Conservation (phyloP, 441 rosid species). For the Populus hybrid region DNA sequence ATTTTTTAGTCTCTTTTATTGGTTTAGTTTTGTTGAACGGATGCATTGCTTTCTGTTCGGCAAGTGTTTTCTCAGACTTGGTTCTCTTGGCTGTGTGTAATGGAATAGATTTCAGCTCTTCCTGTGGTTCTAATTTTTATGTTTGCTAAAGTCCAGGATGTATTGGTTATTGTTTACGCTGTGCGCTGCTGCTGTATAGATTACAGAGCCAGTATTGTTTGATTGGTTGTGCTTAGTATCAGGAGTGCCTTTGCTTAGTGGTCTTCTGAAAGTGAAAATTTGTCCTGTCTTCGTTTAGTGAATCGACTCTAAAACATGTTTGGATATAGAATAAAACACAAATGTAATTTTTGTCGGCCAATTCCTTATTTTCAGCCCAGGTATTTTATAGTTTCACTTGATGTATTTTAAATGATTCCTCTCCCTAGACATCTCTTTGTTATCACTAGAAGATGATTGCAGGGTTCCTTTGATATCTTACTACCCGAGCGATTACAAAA, state of each 20-base stretch:
- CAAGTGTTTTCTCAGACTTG: background rate
- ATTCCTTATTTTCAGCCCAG: background rate
- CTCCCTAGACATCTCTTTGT: background rate
- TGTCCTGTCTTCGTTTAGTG: background rate
- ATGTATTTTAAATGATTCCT: background rate
- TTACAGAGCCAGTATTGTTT: background rate
- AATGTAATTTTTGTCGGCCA: background rate
- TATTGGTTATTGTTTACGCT: background rate
- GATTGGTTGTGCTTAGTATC: background rate
- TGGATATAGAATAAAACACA: background rate
- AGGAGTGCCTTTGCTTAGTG: background rate
- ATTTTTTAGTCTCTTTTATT: background rate
- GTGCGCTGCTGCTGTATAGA: background rate
- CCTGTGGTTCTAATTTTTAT: background rate
- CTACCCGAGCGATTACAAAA: background rate
- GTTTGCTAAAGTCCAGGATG: background rate
- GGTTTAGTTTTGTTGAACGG: background rate
- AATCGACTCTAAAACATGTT: background rate
- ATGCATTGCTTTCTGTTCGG: background rate
- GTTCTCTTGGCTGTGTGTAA: background rate
- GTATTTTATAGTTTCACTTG: background rate
- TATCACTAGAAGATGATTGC: background rate
- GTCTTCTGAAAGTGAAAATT: background rate
- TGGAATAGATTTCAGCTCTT: background rate
- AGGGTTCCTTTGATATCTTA: conserved; percentile 1